Conservation (phyloP, 2,329 filamentous ascomycete genomes). For the Zasmidium cellare region DNA sequence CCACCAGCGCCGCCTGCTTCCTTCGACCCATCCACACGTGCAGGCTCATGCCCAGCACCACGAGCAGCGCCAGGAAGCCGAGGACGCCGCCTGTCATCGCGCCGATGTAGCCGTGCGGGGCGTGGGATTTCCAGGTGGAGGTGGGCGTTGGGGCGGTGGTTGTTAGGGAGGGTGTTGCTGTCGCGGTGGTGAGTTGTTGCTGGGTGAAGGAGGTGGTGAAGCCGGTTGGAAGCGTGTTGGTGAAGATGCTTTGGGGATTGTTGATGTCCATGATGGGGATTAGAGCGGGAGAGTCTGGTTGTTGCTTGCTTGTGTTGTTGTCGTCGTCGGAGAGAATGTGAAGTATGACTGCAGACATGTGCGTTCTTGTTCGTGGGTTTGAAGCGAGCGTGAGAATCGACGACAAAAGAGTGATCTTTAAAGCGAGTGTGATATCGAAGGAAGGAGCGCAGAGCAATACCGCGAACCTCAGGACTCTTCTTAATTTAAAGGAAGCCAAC, state of each 20-base stretch:
- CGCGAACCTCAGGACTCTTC: background rate
- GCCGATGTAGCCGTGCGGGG: background rate
- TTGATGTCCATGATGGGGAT: no score
- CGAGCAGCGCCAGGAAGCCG: constrained; percentile 3
- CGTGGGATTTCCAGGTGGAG: constrained; percentile 60
- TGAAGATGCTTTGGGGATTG: no score
- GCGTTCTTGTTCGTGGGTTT: no score
- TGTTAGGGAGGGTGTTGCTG: background rate
- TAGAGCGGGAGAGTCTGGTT: no score
- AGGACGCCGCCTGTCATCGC: constrained; percentile 7
- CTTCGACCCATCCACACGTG: no score
- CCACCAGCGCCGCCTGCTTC: no score
- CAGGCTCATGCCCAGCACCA: constrained; percentile 5
- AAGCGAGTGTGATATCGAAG: background rate
- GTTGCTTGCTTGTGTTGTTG: no score
- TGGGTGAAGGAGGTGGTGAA: no score
- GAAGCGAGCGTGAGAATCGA: background rate
- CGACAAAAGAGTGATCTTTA: background rate
- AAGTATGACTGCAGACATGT: no score
- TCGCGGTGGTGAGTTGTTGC: background rate
- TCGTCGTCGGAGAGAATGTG: no score
- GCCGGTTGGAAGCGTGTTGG: no score
- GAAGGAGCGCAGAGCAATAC: background rate
- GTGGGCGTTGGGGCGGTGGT: constrained; percentile 77
- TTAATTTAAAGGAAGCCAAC: background rate